Base-by-base conservation (phyloP, 208 protist genomes). In the Trypanosoma platydactyli region DNA sequence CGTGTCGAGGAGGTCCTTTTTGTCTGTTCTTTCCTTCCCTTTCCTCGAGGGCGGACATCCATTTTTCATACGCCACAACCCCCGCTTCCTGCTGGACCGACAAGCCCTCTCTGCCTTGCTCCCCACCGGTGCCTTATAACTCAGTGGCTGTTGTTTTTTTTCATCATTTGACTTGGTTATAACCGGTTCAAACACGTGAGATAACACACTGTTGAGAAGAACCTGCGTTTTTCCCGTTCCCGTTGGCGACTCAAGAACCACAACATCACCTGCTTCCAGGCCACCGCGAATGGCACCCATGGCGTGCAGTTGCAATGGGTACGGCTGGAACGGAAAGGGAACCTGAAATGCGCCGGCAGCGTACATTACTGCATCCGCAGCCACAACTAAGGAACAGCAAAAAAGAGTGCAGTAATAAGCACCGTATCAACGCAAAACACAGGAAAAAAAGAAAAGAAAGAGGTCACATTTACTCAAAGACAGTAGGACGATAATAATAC, bases 171-270 rank as follows among this genome's bases (percentile, higher is more conserved):
- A 45, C 0, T 13, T 5, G 0, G 12, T 22, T 3, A 42, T 27
- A 16, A 76, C 69, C 3, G 73, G 67, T 16, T 81, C 73, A 58
- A 83, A 95, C 4, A 85, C 52, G 53, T 80, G 62, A 2, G 86
- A 91, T 27, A 95, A 79, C 16, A 86, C 83, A 51, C 80, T 73
- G 71, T 89, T 97, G 45, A 98, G 94, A 2, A 99, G 72, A 54
- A 93, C 94, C 38, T 98, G 90, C 12, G 97, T 96, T 66, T 98
- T 98, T 6, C 97, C 97, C 0, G 95, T 99, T 16, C 97, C 97
- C 0, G 97, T 99, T 0, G 97, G 97, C 1, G 86, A 95, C 76
- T 99, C 96, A 27, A 98, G 84, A 25, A 99, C 93, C 15, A 91
- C 94, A 9, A 98, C 66, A 15, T 61, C 59, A 35, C 52, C 66